Conservation (phyloP, 768 basidiomycete genomes). For the Krasilnikovozyma curviuscula region DNA sequence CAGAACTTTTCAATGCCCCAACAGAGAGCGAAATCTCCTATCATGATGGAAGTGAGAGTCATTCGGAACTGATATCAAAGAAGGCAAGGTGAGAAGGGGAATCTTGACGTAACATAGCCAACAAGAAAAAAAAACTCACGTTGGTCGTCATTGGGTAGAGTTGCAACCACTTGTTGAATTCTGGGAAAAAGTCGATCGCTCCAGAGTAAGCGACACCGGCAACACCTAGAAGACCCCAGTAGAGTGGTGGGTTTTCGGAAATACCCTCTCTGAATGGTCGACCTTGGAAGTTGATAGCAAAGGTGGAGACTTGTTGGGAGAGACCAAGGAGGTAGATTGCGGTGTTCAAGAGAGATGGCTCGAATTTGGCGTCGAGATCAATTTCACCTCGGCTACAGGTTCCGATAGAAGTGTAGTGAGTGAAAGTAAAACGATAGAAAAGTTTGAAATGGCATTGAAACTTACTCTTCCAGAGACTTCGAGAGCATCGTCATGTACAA, state of each 20-base stretch:
- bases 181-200: conserved; percentile 83
- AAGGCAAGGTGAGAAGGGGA: neutral
- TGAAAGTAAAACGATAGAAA: neutral
- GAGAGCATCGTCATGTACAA: conserved; percentile 84
- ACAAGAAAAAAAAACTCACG: conserved; percentile 34
- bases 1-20: conserved; percentile 63
- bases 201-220: conserved; percentile 74
- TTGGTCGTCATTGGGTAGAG: conserved; percentile 67
- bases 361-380: conserved; percentile 90
- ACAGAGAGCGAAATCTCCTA: conserved; percentile 72
- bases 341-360: conserved; percentile 83
- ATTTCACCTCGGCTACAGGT: conserved; percentile 47
- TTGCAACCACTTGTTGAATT: conserved; percentile 89
- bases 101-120: neutral
- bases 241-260: conserved; percentile 81
- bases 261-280: conserved; percentile 97
- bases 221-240: conserved; percentile 77
- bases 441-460: neutral
- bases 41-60: conserved; percentile 58
- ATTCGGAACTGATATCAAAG: conserved; percentile 51
- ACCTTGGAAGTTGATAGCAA: conserved; percentile 97
- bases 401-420: too few species aligned
- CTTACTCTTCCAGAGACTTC: conserved; percentile 48
- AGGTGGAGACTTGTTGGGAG: conserved; percentile 95
- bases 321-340: conserved; percentile 89